phyloP scores from a whole-genome alignment of 768 basidiomycete genomes.

The Thelephora aurantiotincta region DNA sequence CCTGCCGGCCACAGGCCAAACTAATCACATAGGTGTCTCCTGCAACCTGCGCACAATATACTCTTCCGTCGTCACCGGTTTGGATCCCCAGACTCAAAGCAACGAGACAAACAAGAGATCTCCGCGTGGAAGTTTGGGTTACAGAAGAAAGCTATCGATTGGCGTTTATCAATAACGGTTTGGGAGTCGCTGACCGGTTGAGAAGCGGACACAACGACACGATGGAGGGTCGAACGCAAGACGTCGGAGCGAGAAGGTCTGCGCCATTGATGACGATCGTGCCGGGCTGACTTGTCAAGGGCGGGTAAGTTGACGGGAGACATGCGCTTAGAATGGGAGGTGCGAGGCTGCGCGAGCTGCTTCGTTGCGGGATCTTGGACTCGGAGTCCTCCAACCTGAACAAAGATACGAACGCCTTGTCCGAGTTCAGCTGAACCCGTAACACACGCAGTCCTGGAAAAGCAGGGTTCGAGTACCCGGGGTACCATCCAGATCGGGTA shows the following conservation, averaged over 20 bases:
- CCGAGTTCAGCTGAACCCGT: too few relatives aligned
- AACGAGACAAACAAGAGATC: constrained; percentile 61
- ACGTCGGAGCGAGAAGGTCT: constrained; percentile 61
- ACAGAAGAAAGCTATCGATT: constrained; percentile 82
- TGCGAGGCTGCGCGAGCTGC: constrained; percentile 54
- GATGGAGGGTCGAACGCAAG: constrained; percentile 67
- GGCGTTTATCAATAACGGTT: constrained; percentile 47
- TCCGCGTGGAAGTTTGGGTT: constrained; percentile 61
- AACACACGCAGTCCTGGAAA: too few relatives aligned
- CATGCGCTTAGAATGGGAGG: constrained; percentile 49
- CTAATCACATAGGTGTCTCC: constrained; percentile 30
- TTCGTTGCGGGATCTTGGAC: constrained; percentile 71
- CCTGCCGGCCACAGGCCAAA: too few relatives aligned
- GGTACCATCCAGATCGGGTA: too few relatives aligned
- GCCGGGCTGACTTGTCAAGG: too few relatives aligned
- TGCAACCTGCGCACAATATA: constrained; percentile 57
- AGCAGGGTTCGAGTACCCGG: constrained; percentile 72
- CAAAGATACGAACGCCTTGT: too few relatives aligned
- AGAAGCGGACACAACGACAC: constrained; percentile 62
- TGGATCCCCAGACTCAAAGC: constrained; percentile 32
- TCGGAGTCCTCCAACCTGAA: constrained; percentile 75
- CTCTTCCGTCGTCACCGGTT: too few relatives aligned
- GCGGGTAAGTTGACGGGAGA: neutral
- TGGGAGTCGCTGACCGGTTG: constrained; percentile 33
- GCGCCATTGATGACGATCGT: constrained; percentile 78